phyloP scores from a whole-genome alignment of 495 filamentous ascomycete genomes.

The Penicillium arizonense region DNA sequence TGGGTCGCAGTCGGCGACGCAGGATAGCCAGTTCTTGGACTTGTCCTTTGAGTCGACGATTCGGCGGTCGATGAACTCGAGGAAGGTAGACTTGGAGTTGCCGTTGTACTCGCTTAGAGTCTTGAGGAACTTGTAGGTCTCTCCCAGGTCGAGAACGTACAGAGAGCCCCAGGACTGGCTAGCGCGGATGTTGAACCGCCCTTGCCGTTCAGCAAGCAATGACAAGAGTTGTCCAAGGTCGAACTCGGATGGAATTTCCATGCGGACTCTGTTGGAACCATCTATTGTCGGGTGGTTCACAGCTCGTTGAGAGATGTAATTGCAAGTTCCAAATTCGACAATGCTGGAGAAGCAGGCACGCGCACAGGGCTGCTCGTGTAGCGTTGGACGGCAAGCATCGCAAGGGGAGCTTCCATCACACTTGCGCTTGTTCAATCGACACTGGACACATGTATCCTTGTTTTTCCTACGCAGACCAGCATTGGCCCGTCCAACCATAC shows the following conservation, averaged over 20 bases:
- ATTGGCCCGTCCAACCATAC: slow-evolving; percentile 44
- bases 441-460: slow-evolving; percentile 50
- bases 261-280: slow-evolving; percentile 33
- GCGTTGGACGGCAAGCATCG: slow-evolving; percentile 46
- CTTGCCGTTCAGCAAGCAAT: slow-evolving; percentile 42
- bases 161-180: slow-evolving; percentile 45
- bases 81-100: slow-evolving; percentile 44
- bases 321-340: slow-evolving; percentile 52
- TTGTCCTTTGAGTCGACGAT: slow-evolving; percentile 50
- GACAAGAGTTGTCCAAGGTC: slow-evolving; percentile 41
- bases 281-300: slow-evolving; percentile 44
- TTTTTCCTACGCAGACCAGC: slow-evolving; percentile 48
- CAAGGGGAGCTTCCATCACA: slow-evolving; percentile 50
- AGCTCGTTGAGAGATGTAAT: slow-evolving; percentile 52
- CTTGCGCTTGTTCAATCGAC: slow-evolving; percentile 50
- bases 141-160: slow-evolving; percentile 44
- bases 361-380: slow-evolving; percentile 49
- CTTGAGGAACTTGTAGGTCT: slow-evolving; percentile 45
- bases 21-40: slow-evolving; percentile 48
- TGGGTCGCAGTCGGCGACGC: slow-evolving; percentile 45
- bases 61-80: slow-evolving; percentile 48
- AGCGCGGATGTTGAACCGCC: slow-evolving; percentile 49
- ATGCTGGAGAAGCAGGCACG: slow-evolving; percentile 48
- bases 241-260: slow-evolving; percentile 44
- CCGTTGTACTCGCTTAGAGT: slow-evolving; percentile 45